phyloP scores from a whole-genome alignment of 345 rosid species.

The Geranium brycei region DNA sequence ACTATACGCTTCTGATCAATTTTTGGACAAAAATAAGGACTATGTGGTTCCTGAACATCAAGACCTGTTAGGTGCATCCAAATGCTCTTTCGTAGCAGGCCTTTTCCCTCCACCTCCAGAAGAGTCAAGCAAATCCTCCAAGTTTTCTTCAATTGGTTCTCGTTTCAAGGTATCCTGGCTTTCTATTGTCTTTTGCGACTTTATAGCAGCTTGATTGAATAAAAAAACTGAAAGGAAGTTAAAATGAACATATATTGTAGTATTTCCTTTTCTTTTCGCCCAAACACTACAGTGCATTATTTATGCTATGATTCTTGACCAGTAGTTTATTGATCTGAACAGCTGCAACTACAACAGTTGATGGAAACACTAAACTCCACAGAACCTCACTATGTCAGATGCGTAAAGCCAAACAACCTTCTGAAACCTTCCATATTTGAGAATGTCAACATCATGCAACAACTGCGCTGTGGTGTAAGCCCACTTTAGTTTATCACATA shows the following conservation, averaged over 20 bases:
- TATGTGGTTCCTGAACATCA: neutral
- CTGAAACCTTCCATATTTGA: slow-evolving; percentile 90
- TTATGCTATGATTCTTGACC: slow-evolving; percentile 3
- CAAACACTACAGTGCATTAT: too few relatives aligned
- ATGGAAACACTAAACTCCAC: slow-evolving; percentile 94
- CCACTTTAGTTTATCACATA: slow-evolving; percentile 3
- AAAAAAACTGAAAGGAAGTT: neutral
- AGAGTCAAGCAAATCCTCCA: neutral
- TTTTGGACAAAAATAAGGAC: neutral
- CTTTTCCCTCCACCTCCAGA: neutral
- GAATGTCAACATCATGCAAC: slow-evolving; percentile 92
- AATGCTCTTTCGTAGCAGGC: neutral
- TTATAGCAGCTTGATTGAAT: neutral
- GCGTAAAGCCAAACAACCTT: slow-evolving; percentile 89
- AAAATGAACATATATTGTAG: neutral
- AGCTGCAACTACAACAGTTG: slow-evolving; percentile 74
- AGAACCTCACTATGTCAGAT: slow-evolving; percentile 91
- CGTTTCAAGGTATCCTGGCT: neutral
- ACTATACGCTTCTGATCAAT: neutral
- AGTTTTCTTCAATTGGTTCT: neutral
- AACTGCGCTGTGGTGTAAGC: slow-evolving; percentile 92
- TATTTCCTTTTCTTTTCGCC: too few relatives aligned
- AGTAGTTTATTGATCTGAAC: slow-evolving; percentile 18
- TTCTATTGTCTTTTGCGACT: neutral
- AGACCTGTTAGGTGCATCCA: neutral